Evolutionary conservation across 1,139 yeast genomes (phyloP), one percentile per base, ranked within the genome.

Genomic region (Entelexis sorbosivorans): DNA sequence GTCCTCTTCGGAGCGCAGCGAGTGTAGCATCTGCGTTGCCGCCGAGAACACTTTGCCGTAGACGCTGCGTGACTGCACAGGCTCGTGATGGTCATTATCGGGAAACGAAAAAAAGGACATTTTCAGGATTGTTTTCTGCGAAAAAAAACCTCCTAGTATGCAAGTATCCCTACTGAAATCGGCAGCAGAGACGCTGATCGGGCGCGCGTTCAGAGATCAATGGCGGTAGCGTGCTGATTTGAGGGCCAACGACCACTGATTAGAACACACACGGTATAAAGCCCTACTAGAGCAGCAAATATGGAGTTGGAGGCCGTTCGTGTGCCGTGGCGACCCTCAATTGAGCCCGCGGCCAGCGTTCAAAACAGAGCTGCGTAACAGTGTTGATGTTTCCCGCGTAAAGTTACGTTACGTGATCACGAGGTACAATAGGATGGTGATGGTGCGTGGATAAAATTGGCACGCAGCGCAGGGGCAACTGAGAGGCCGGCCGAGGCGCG

Each of bases 51-150:
- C 48, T 35, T 51, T 49, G 13, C 48, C 55, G 43, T 58, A 59
- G 14, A 56, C 33, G 10, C 44, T 54, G 9, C 31, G 43, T 14
- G 20, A 24, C 42, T 45, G 53, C 32, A 38, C 47, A 6, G 52
- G 49, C 35, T 42, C 52, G 13, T 51, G 53, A 17, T 36, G 29
- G 3, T 40, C 49, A 34, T 47, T 40, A 17, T 34, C 52, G 2
- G 61, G 61, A 32, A 59, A 59, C 29, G 60, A 55, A 29, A 50
- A 52, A 28, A 57, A 46, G 32, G 49, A 48, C 51, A 52, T 52
- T 26, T n/a, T n/a, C n/a, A n/a, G n/a, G n/a, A n/a, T n/a, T n/a
- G n/a, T n/a, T n/a, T n/a, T n/a, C n/a, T n/a, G n/a, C n/a, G n/a
- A n/a, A n/a, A n/a, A n/a, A n/a, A n/a, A n/a, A n/a, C n/a, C n/a